Conservation (phyloP, 1,139 yeast species). For the Casaregolazyma lundiana region DNA sequence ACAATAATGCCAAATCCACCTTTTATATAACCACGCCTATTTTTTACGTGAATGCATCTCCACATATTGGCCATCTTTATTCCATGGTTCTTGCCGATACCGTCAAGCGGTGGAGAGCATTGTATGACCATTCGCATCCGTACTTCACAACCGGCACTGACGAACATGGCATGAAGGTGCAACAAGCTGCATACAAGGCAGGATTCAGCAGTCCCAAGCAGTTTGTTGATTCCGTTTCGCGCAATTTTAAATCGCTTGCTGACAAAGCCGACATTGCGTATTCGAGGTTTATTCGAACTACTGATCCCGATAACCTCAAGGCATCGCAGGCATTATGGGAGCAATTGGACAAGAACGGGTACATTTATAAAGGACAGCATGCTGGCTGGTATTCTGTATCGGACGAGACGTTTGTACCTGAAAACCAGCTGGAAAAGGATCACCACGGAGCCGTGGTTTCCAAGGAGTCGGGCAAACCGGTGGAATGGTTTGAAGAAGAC, state of each 20-base stretch:
- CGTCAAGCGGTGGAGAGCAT: slow-evolving; percentile 62
- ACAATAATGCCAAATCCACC: slow-evolving; percentile 21
- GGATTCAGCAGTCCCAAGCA: slow-evolving; percentile 50
- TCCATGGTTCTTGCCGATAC: slow-evolving; percentile 83
- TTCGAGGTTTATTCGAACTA: slow-evolving; percentile 84
- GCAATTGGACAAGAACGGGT: slow-evolving; percentile 52
- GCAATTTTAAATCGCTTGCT: slow-evolving; percentile 62
- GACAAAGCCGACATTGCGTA: slow-evolving; percentile 50
- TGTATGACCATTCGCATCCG: slow-evolving; percentile 33
- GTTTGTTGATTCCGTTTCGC: slow-evolving; percentile 69
- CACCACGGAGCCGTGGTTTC: slow-evolving; percentile 44
- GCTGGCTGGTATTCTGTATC: slow-evolving; percentile 93
- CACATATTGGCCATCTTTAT: slow-evolving; percentile 92
- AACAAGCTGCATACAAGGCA: slow-evolving; percentile 61
- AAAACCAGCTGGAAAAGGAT: slow-evolving; percentile 59
- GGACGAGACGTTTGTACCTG: slow-evolving; percentile 93
- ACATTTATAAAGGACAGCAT: slow-evolving; percentile 77
- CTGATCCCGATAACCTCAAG: slow-evolving; percentile 69
- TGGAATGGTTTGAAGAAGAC: slow-evolving; percentile 67
- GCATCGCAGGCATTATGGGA: slow-evolving; percentile 73
- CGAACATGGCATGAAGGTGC: slow-evolving; percentile 94
- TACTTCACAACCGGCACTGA: slow-evolving; percentile 86
- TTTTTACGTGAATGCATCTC: slow-evolving; percentile 91
- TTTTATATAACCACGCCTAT: slow-evolving; percentile 83
- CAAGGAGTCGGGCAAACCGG: slow-evolving; percentile 72